A percentile compares a stretch with the other conserved stretches of the same genome.
Evolutionary conservation across 2,329 filamentous ascomycete species (phyloP).

Genomic region (Atkinsonella texensis): DNA sequence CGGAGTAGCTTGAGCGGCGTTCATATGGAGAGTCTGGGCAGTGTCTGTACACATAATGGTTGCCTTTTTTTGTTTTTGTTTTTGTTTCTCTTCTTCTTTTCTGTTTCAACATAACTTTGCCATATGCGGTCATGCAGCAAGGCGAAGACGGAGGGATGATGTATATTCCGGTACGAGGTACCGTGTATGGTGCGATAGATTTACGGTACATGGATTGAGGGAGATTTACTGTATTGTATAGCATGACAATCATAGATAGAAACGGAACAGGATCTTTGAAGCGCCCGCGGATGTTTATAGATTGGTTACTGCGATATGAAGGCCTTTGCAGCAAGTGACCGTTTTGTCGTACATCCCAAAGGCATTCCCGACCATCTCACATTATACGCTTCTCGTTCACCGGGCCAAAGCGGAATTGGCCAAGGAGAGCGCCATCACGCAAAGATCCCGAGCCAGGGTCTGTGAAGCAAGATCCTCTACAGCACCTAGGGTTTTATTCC

Average conservation of each 20-base stretch:
- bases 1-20: slow-evolving; percentile 4
- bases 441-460: no score
- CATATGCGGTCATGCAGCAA: slow-evolving; percentile 2
- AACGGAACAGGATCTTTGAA: background rate
- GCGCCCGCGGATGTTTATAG: background rate
- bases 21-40: slow-evolving; percentile 3
- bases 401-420: no score
- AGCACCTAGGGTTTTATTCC: no score
- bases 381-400: no score
- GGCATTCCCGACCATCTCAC: no score
- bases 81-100: background rate
- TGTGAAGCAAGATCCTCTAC: no score
- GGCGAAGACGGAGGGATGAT: background rate
- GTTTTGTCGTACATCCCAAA: background rate
- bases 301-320: background rate
- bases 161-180: slow-evolving; percentile 4
- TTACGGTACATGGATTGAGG: background rate
- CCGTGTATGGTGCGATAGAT: slow-evolving; percentile 1
- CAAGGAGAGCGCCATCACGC: no score
- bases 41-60: slow-evolving; percentile 1
- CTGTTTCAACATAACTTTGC: background rate
- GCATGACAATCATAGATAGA: slow-evolving; percentile 5
- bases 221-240: slow-evolving; percentile 1
- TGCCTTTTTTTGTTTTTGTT: background rate
- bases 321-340: background rate